A percentile compares a stretch with the other conserved stretches of the same genome.
Conservation (phyloP, 257 asterid genomes). For the Solanum appendiculatum region DNA sequence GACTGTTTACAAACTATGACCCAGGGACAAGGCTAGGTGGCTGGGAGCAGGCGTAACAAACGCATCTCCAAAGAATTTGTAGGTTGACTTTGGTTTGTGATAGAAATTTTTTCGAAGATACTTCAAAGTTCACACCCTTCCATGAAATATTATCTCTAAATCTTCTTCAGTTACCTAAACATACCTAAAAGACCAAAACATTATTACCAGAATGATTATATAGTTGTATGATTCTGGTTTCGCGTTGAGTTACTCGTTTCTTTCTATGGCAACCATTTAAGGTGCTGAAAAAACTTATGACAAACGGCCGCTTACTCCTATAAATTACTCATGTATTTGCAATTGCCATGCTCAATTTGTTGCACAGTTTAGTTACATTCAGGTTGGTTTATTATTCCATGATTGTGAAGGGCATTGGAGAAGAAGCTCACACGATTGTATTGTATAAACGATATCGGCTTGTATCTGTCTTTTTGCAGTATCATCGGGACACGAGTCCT, state of each 20-base stretch:
- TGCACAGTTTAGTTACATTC: not conserved
- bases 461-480: not conserved
- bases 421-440: not conserved
- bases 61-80: not conserved
- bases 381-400: not conserved
- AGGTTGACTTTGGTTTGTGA: not conserved
- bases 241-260: not conserved
- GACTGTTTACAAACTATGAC: conserved; percentile 75
- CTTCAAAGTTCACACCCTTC: not conserved
- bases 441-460: not conserved
- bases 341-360: not conserved
- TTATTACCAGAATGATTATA: not conserved
- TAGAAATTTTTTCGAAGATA: not conserved
- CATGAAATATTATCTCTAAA: not conserved
- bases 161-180: not conserved
- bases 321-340: not conserved
- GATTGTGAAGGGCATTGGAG: not conserved
- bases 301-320: not conserved
- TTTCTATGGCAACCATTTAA: not conserved
- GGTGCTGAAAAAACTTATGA: not conserved
- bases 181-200: not conserved
- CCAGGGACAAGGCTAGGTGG: conserved; percentile 78
- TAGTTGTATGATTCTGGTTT: not conserved
- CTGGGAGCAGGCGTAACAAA: conserved; percentile 41
- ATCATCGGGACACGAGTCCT: too few species aligned